These are phyloP conservation scores for Westerdykella ornata DNA, from an alignment of 2,329 filamentous ascomycete genomes.

Conservation along the genomic window DNA sequence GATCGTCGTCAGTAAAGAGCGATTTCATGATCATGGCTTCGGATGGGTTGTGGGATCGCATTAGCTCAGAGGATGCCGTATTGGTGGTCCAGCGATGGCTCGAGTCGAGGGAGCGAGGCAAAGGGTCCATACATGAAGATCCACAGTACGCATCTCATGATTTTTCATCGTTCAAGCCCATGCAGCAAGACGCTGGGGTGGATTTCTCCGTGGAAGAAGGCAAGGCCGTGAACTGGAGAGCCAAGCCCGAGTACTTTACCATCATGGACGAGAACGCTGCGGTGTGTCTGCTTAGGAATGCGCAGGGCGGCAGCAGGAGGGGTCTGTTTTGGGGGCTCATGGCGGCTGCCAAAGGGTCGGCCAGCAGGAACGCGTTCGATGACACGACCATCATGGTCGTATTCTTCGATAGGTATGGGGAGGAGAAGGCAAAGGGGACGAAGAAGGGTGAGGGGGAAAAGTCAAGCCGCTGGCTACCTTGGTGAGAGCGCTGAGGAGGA, in stretches of 20 bases:
- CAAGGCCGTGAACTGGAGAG: slow-evolving; percentile 37
- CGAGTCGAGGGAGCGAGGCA: slow-evolving; percentile 28
- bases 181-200: slow-evolving; percentile 26
- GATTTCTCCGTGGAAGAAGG: slow-evolving; percentile 31
- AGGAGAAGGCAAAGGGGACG: neutral
- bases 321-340: slow-evolving; percentile 38
- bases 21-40: slow-evolving; percentile 61
- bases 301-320: slow-evolving; percentile 45
- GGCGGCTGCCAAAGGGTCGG: slow-evolving; percentile 22
- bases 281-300: slow-evolving; percentile 48
- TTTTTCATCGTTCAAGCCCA: slow-evolving; percentile 2
- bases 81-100: slow-evolving; percentile 53
- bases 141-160: slow-evolving; percentile 9
- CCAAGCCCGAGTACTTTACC: slow-evolving; percentile 41
- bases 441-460: neutral
- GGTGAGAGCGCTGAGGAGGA: no score
- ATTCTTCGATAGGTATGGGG: slow-evolving; percentile 43
- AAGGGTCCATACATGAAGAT: slow-evolving; percentile 13
- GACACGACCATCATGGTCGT: slow-evolving; percentile 50
- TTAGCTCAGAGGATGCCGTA: slow-evolving; percentile 54
- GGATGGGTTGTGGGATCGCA: slow-evolving; percentile 60
- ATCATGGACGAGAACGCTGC: slow-evolving; percentile 49
- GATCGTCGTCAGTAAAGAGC: slow-evolving; percentile 17
- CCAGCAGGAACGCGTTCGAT: slow-evolving; percentile 39
- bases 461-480: no score